phyloP scores from a whole-genome alignment of 2,329 filamentous ascomycete genomes.

The Claviceps purpurea region DNA sequence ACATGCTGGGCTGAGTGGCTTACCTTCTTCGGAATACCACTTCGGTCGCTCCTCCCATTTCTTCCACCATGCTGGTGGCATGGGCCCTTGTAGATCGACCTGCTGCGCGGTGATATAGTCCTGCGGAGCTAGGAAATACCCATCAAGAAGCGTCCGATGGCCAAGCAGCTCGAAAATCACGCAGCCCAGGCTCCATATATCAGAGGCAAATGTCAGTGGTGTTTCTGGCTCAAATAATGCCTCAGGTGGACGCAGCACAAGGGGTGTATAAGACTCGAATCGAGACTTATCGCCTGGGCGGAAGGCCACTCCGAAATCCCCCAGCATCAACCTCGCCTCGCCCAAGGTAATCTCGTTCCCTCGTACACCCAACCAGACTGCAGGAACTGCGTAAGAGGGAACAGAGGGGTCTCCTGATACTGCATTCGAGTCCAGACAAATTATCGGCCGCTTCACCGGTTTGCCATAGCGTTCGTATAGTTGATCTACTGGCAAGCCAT shows the following conservation, averaged over 20 bases:
- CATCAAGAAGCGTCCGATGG: constrained; percentile 11
- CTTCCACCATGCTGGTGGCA: too few species aligned
- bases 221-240: constrained; percentile 1
- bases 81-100: too few species aligned
- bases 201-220: constrained; percentile 21
- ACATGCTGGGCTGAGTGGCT: constrained; percentile 3
- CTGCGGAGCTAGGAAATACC: constrained; percentile 3
- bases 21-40: constrained; percentile 8
- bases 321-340: constrained; percentile 13
- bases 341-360: background rate
- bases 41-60: constrained; percentile 3
- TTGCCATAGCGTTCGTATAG: constrained; percentile 14
- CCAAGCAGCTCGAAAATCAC: constrained; percentile 22
- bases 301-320: background rate
- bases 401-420: background rate
- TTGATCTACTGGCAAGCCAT: constrained; percentile 12
- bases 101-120: too few species aligned
- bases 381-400: background rate
- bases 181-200: constrained; percentile 28
- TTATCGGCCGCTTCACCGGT: constrained; percentile 10
- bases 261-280: constrained; percentile 7
- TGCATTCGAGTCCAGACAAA: background rate
- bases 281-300: constrained; percentile 10
- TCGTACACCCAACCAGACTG: constrained; percentile 17
- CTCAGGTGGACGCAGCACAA: constrained; percentile 19